These are phyloP conservation scores for Lunularia cruciata DNA, from an alignment of 225 moss, liverwort and hornwort species.

Conservation along the genomic window DNA sequence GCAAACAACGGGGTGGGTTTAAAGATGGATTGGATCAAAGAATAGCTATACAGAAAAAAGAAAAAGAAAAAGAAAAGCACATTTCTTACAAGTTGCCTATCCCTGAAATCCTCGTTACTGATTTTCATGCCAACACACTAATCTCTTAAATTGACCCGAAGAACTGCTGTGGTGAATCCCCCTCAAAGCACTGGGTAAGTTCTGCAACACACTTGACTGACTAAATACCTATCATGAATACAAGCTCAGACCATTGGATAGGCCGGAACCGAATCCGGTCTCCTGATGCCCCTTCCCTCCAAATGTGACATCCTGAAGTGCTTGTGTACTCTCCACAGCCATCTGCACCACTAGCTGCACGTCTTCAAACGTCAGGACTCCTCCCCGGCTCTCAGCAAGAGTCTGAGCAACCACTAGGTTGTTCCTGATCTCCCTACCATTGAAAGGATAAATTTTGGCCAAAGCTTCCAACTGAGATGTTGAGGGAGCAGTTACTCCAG, in stretches of 20 bases:
- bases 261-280: not conserved
- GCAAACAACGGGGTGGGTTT: too few relatives aligned
- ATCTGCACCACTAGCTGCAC: not conserved
- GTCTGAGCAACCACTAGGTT: conserved; percentile 19
- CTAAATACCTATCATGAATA: too few relatives aligned
- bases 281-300: not conserved
- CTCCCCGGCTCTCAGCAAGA: conserved; percentile 15
- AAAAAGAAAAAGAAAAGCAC: too few relatives aligned
- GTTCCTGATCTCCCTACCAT: conserved; percentile 68
- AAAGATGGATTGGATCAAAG: too few relatives aligned
- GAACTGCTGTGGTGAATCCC: too few relatives aligned
- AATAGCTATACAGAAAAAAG: too few relatives aligned
- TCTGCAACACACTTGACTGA: too few relatives aligned
- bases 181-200: too few relatives aligned
- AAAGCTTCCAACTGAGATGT: conserved; percentile 6
- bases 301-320: not conserved
- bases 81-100: too few relatives aligned
- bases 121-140: too few relatives aligned
- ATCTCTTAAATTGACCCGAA: too few relatives aligned
- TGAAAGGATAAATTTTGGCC: conserved; percentile 30
- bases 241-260: not conserved
- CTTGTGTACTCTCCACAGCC: not conserved
- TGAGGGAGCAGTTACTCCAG: conserved; percentile 7
- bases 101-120: too few relatives aligned
- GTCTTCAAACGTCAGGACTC: conserved; percentile 6